Base-by-base conservation (phyloP, 2,329 filamentous ascomycete genomes). In the Fusarium clavum region DNA sequence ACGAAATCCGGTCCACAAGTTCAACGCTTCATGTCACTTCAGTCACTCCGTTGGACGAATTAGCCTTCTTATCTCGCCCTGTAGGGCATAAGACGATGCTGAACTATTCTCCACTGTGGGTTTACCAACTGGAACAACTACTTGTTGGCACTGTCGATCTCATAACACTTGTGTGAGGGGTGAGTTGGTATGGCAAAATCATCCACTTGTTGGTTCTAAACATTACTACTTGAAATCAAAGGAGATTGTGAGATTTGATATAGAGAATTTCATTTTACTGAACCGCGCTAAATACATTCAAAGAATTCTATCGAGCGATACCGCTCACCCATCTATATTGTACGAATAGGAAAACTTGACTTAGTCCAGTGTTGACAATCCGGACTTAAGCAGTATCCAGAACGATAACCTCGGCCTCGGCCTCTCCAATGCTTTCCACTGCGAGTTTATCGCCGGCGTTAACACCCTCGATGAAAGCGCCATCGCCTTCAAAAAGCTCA, bases 401-500 rank as follows among this genome's bases (percentile, higher is more conserved):
- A 40, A 92, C 82, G 53, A 92, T 79, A n/a, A 92, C 88, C 80
- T 93, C 91, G 0, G 90, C 90, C 71, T 92, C 90, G 0, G 77
- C 90, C 60, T 89, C 88, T 3, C 91, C 91, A 38, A 92, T 83
- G 74, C 88, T 92, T 80, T 93, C 90, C 34, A 93, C 84, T 3
- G 79, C 80, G 40, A 93, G 79, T 73, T 85, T 86, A 77, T 93
- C 91, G 1, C 90, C 91, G 12, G 85, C 87, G 73, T 86, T 87
- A 13, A 93, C 85, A 16, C 80, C 80, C 9, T 90, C 89, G 9
- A 97, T 82, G 79, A 93, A 96, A 2, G 92, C 92, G 18, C 93
- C 93, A 80, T 97, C 94, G 0, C 94, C 94, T 80, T 97, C 94
- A 2, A 82, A 83, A 20, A 97, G 78, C 70, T 81, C 80, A 1